Percentiles rank a stretch among this genome's conserved stretches.
These are phyloP conservation scores for Hemileccinum rubropunctum DNA, from an alignment of 768 basidiomycete genomes.

Conservation along the genomic window DNA sequence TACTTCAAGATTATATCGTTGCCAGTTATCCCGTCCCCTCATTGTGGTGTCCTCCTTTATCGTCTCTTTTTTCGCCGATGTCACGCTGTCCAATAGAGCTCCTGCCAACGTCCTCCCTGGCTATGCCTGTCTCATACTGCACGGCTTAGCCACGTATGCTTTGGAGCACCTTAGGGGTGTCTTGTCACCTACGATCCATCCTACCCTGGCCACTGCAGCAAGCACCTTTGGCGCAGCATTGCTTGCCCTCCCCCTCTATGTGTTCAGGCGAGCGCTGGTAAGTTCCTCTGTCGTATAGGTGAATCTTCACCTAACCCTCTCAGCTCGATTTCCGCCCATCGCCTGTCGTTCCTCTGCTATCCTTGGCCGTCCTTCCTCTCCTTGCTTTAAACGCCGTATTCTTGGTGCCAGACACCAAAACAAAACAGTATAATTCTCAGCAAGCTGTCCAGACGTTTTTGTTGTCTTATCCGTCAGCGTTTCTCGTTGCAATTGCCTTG, in stretches of 20 bases:
- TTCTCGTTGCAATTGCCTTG: slow-evolving; percentile 47
- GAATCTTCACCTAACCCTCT: slow-evolving; percentile 9
- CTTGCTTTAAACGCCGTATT: slow-evolving; percentile 64
- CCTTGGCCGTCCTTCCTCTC: slow-evolving; percentile 58
- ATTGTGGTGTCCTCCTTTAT: slow-evolving; percentile 47
- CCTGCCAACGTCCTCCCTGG: slow-evolving; percentile 50
- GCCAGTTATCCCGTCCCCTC: slow-evolving; percentile 50
- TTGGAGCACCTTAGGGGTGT: slow-evolving; percentile 61
- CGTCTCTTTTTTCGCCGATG: slow-evolving; percentile 59
- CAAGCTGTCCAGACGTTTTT: slow-evolving; percentile 56
- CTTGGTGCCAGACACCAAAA: slow-evolving; percentile 49
- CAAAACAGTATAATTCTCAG: slow-evolving; percentile 44
- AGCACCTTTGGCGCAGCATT: slow-evolving; percentile 61
- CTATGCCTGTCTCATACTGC: slow-evolving; percentile 61
- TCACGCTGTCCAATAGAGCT: slow-evolving; percentile 38
- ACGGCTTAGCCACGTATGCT: slow-evolving; percentile 58
- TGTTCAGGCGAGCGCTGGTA: slow-evolving; percentile 58
- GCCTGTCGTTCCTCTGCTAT: slow-evolving; percentile 53
- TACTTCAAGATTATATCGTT: not conserved
- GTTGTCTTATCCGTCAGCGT: slow-evolving; percentile 54
- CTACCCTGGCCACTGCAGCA: slow-evolving; percentile 52
- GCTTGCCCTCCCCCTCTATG: slow-evolving; percentile 63
- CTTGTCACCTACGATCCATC: slow-evolving; percentile 56
- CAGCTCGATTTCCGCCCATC: slow-evolving; percentile 51
- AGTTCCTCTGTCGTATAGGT: slow-evolving; percentile 19